Evolutionary conservation across 257 asterid species (phyloP), one percentile per base, ranked within the genome.

Genomic region (Cordia subcordata): DNA sequence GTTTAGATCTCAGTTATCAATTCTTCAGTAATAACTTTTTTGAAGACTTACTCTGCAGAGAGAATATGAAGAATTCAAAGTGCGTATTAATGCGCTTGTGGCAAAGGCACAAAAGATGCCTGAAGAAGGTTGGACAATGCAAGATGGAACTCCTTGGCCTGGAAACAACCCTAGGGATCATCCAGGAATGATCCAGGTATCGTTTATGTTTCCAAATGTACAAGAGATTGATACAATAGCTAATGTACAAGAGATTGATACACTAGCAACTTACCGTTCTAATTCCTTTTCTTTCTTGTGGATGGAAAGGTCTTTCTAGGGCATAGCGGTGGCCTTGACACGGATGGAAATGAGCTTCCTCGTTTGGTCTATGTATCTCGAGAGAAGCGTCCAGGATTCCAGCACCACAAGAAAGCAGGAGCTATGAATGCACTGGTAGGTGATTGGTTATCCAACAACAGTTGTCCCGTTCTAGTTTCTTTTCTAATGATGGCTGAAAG

Each of bases 111-210:
- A 80, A 61, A 89, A 89, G 74, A 88, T 79, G 75, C 95, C 96
- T 0, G 95, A 89, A 65, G 96, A 89, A 47, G 96, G 96, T 21
- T 89, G 96, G 95, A 86, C 89, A 20, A 89, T 89, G 96, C 94
- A 84, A 68, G 96, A 89, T 51, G 95, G 95, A 66, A 83, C 96
- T 60, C 80, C 77, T 13, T 89, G 96, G 96, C 96, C 96, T 0
- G 96, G 96, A 71, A 89, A 89, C 64, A 79, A 84, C 62, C 81
- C 84, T 38, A 74, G 96, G 67, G 94, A 89, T 77, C 96, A 89
- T 71, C 94, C 94, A 11, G 96, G 97, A 71, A 90, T 90, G 94
- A 90, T 90, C 66, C 97, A 90, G 95, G 97, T 89, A 59, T 73
- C 19, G 59, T 38, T 44, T 53, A 33, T 68, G 11, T 33, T 65